Percentiles rank a stretch among this genome's conserved stretches.
These are phyloP conservation scores for Wickerhamomyces hampshirensis DNA, from an alignment of 805 yeast genomes.

Conservation along the genomic window DNA sequence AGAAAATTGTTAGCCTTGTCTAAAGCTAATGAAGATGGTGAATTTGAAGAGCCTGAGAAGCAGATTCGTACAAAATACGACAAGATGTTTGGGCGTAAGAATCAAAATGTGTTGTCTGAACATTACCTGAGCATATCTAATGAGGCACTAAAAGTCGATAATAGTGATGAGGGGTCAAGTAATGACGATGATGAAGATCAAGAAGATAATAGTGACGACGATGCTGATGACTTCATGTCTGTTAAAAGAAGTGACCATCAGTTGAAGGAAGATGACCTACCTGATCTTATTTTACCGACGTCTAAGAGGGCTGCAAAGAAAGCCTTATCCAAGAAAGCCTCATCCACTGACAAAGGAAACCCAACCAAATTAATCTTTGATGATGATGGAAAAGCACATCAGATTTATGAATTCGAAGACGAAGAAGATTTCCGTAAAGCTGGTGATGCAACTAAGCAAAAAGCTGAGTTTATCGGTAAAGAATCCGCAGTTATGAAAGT, in stretches of 20 bases:
- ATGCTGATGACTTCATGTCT: conserved; percentile 71
- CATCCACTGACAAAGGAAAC: conserved; percentile 54
- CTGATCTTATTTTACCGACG: conserved; percentile 55
- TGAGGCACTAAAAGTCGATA: conserved; percentile 23
- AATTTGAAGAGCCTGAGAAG: conserved; percentile 31
- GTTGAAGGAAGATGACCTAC: conserved; percentile 58
- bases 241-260: conserved; percentile 77
- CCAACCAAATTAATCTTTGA: conserved; percentile 83
- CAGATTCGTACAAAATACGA: conserved; percentile 84
- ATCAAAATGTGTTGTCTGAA: conserved; percentile 87
- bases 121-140: conserved; percentile 76
- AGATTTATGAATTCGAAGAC: conserved; percentile 84
- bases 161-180: conserved; percentile 14
- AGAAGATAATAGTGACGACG: too few relatives aligned
- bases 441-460: conserved; percentile 67
- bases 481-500: conserved; percentile 66
- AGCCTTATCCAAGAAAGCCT: conserved; percentile 81
- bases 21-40: conserved; percentile 63
- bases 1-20: conserved; percentile 59
- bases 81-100: conserved; percentile 91
- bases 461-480: conserved; percentile 55
- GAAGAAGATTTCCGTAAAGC: conserved; percentile 77
- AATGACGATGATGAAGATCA: conserved; percentile 40
- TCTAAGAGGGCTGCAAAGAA: conserved; percentile 83
- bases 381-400: conserved; percentile 91